Evolutionary conservation across 768 basidiomycete genomes (phyloP).

Genomic region (Mycena crocata): DNA sequence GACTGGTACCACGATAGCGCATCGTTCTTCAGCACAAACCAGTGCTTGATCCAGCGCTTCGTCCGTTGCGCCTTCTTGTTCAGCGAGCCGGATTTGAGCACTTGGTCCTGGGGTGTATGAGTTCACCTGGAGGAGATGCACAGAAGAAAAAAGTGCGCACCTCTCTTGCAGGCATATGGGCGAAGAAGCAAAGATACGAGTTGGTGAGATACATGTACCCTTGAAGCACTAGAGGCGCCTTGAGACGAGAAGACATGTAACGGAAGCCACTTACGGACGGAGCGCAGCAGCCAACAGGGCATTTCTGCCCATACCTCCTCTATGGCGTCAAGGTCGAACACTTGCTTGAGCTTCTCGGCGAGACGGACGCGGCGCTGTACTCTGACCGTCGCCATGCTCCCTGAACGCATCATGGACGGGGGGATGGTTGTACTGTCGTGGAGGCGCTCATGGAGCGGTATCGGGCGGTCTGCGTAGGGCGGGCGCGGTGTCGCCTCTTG

Average conservation of each 20-base stretch:
- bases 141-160: slow-evolving; percentile 52
- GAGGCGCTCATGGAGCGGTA: slow-evolving; percentile 13
- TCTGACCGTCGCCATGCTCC: slow-evolving; percentile 81
- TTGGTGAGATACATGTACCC: slow-evolving; percentile 98
- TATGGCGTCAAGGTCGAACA: slow-evolving; percentile 86
- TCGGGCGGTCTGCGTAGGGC: slow-evolving; percentile 28
- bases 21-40: slow-evolving; percentile 97
- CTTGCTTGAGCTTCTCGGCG: slow-evolving; percentile 89
- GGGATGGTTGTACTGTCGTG: slow-evolving; percentile 23
- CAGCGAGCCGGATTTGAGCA: slow-evolving; percentile 92
- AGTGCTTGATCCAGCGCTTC: slow-evolving; percentile 93
- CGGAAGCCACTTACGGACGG: slow-evolving; percentile 74
- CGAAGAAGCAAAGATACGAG: slow-evolving; percentile 95
- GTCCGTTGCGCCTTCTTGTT: slow-evolving; percentile 90
- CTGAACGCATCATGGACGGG: slow-evolving; percentile 53
- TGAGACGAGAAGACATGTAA: slow-evolving; percentile 5
- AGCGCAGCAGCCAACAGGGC: slow-evolving; percentile 93
- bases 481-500: slow-evolving; percentile 60
- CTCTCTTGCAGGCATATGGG: slow-evolving; percentile 91
- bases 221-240: slow-evolving; percentile 76
- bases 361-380: slow-evolving; percentile 75
- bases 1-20: slow-evolving; percentile 97
- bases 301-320: slow-evolving; percentile 93
- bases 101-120: slow-evolving; percentile 73
- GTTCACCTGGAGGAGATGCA: too few species aligned